Evolutionary conservation across 176 grass and related monocot genomes (phyloP), one percentile per base, ranked within the genome.

Genomic region (Aegilops sharonensis): DNA sequence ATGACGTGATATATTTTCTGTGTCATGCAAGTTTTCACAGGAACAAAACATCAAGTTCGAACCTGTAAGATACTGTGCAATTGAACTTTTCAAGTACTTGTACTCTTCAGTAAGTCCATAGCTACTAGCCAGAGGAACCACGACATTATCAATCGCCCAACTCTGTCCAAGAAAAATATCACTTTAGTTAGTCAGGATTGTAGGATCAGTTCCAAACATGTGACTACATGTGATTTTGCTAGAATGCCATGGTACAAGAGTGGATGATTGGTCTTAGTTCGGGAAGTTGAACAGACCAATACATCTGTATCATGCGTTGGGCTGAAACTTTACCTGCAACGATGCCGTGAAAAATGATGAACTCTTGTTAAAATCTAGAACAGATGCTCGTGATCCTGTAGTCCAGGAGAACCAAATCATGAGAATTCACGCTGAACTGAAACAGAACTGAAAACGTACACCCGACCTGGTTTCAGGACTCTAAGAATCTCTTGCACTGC

Each of bases 351-450:
- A 88, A 88, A 84, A 57, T 68, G 94, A 95, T 17, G 90, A 92
- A 29, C 96, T 98, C 87, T 94, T 98, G 85, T 95, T 98, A 62
- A 98, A 98, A 93, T 98, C 96, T 85, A 94, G 89, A 48, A 95
- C 82, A 39, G 96, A 98, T 10, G 66, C 93, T 84, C 85, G 94
- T 91, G 96, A 98, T 83, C 92, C 96, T 98, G 76, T 36, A 83
- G 84, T 66, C 21, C 10, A 79, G 48, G 2, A 75, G 77, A 91
- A 52, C 24, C 1, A 72, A 68, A 47, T 31, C 25, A 37, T 68
- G 57, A 87, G 48, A 72, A 52, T 11, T 71, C 67, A 85, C 0
- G 32, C 3, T 35, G 57, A 60, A 68, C 34, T 60, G 12, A 5
- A 82, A 77, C 17, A 21, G 9, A 40, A 70, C 5, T 43, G 11